Evolutionary conservation across 2,329 filamentous ascomycete species (phyloP).

Genomic region (Sporothrix mexicana): DNA sequence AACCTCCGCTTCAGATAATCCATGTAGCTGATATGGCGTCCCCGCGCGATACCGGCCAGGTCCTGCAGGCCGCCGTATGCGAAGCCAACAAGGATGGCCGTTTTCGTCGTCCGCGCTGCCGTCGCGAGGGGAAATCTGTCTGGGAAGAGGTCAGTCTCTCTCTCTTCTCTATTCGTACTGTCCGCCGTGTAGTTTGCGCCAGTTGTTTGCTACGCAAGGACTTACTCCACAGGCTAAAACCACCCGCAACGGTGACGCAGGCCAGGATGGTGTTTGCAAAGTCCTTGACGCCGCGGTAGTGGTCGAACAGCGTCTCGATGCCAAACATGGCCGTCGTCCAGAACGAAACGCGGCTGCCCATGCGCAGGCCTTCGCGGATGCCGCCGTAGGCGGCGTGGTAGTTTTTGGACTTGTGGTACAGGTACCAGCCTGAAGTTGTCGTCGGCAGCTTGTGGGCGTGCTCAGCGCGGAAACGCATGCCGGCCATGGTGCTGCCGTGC

Average conservation of each 20-base stretch:
- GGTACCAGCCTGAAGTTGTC: constrained; percentile 85
- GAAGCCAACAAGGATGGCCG: constrained; percentile 79
- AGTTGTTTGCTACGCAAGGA: constrained; percentile 36
- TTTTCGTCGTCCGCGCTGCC: constrained; percentile 76
- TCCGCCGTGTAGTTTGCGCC: too few species aligned
- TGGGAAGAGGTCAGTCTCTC: constrained; percentile 46
- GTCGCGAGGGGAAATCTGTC: constrained; percentile 81
- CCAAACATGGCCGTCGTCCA: constrained; percentile 80
- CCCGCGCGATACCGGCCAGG: constrained; percentile 68
- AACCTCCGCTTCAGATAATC: constrained; percentile 60
- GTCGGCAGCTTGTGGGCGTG: constrained; percentile 92
- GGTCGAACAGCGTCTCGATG: constrained; percentile 85
- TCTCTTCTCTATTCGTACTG: background rate
- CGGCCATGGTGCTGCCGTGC: constrained; percentile 74
- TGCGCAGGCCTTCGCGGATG: constrained; percentile 75
- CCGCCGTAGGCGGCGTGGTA: constrained; percentile 83
- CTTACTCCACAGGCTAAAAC: constrained; percentile 86
- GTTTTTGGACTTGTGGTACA: constrained; percentile 99
- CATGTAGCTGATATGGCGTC: constrained; percentile 76
- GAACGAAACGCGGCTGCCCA: constrained; percentile 71
- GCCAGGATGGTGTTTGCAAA: constrained; percentile 81
- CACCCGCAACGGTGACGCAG: constrained; percentile 80
- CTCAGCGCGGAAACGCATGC: constrained; percentile 88
- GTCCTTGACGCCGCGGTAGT: constrained; percentile 71
- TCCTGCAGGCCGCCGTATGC: constrained; percentile 85